Base-by-base conservation (phyloP, 208 protist species). In the Acanthamoeba rhysodes region DNA sequence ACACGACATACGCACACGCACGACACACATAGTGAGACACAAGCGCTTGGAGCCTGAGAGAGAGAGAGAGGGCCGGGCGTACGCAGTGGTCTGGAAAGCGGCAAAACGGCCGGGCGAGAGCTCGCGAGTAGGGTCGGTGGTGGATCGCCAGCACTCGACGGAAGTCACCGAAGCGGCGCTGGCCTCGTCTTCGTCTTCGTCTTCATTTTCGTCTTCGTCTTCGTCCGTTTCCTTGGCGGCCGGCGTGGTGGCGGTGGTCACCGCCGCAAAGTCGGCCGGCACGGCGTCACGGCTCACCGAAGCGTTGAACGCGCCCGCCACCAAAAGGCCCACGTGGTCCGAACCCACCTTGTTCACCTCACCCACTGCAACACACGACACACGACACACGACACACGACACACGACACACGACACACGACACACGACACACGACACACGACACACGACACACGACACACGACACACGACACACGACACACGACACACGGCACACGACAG, bases 261-360 rank as follows among this genome's bases (percentile, higher is more conserved):
- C 82, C 24, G 82, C 10, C 10, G 29, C 53, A 18, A 45, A 90
- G 32, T 66, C 82, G 18, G 82, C 37, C 37, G 82, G 82, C 82
- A 59, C 82, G 37, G 16, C 16, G n/a, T 34, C 53, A 32, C 57
- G 27, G n/a, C 45, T 37, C 50, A 90, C 57, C 18, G 82, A 90
- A 5, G 82, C 82, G 82, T 90, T 90, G 82, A 90, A 90, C 22
- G 57, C 57, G 18, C 82, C 82, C n/a, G 32, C 48, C 82, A 90
- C 82, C 82, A 90, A 8, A 2, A 90, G 32, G 14, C 82, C 82
- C 48, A 90, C 48, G 57, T 90, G 82, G 29, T 90, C 82, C n/a
- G 82, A 90, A 0, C 82, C 82, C 82, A 90, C 82, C 57, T 90
- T 90, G 82, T 90, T 90, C n/a, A 90, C 82, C 53, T 59, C 57